phyloP scores from a whole-genome alignment of 257 asterid genomes.

The Cordia subcordata region DNA sequence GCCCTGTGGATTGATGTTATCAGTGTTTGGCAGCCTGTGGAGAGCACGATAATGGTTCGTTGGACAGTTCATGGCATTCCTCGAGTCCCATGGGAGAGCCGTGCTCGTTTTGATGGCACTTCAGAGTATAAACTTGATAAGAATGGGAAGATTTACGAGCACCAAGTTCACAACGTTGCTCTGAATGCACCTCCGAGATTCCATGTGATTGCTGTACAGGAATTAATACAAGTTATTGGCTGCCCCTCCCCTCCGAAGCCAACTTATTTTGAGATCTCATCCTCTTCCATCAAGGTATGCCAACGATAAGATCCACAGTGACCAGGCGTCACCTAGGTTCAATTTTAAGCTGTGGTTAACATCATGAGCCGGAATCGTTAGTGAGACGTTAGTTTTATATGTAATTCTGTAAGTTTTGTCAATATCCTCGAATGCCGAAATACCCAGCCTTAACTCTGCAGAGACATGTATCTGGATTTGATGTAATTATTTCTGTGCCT shows the following conservation, averaged over 20 bases:
- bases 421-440: slow-evolving; percentile 4
- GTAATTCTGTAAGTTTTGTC: slow-evolving; percentile 16
- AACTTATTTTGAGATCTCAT: slow-evolving; percentile 61
- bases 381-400: slow-evolving; percentile 10
- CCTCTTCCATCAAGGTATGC: slow-evolving; percentile 29
- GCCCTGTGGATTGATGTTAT: slow-evolving; percentile 82
- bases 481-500: neutral
- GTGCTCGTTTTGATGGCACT: slow-evolving; percentile 88
- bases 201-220: slow-evolving; percentile 59
- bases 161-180: slow-evolving; percentile 91
- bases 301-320: slow-evolving; percentile 30
- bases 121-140: slow-evolving; percentile 96
- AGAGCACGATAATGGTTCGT: slow-evolving; percentile 78
- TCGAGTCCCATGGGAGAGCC: slow-evolving; percentile 92
- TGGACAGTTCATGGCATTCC: slow-evolving; percentile 95
- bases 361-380: slow-evolving; percentile 29
- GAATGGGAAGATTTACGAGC: slow-evolving; percentile 93
- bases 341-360: slow-evolving; percentile 24
- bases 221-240: slow-evolving; percentile 57
- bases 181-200: slow-evolving; percentile 68
- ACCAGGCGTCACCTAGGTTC: slow-evolving; percentile 40
- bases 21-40: slow-evolving; percentile 98
- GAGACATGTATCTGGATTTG: neutral
- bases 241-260: slow-evolving; percentile 91
- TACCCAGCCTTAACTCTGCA: neutral